These are phyloP conservation scores for Tricholomella constricta DNA, from an alignment of 768 basidiomycete species.

Conservation along the genomic window DNA sequence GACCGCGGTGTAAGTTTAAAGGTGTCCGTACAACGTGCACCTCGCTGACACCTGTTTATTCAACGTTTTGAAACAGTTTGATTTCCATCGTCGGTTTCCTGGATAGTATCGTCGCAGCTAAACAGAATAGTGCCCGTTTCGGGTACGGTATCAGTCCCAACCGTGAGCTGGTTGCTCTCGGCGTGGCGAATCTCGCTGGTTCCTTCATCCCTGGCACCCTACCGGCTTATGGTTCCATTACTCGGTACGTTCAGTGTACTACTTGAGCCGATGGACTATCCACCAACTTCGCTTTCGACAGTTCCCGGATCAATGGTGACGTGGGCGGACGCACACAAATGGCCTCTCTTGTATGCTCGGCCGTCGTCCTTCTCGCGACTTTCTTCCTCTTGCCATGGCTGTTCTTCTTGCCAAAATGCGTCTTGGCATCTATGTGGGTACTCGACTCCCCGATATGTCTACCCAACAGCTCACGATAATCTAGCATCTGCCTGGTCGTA, in stretches of 20 bases:
- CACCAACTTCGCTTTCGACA: conserved; percentile 15
- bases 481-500: conserved; percentile 82
- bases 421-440: conserved; percentile 83
- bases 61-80: conserved; percentile 45
- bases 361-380: conserved; percentile 76
- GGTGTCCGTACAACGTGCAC: background rate
- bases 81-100: conserved; percentile 88
- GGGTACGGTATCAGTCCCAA: conserved; percentile 92
- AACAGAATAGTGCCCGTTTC: conserved; percentile 85
- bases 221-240: conserved; percentile 92
- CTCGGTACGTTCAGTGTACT: conserved; percentile 52
- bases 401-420: conserved; percentile 86
- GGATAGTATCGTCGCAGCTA: conserved; percentile 94
- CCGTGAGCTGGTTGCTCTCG: conserved; percentile 92
- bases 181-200: conserved; percentile 75
- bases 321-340: conserved; percentile 90
- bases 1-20: conserved; percentile 66
- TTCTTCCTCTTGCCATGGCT: conserved; percentile 89
- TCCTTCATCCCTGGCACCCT: conserved; percentile 88
- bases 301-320: conserved; percentile 88
- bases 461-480: background rate
- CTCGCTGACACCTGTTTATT: background rate
- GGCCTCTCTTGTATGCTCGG: conserved; percentile 78
- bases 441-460: background rate
- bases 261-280: conserved; percentile 6